Evolutionary conservation across 2,329 filamentous ascomycete species (phyloP).

Genomic region (Hymenoscyphus linearis): DNA sequence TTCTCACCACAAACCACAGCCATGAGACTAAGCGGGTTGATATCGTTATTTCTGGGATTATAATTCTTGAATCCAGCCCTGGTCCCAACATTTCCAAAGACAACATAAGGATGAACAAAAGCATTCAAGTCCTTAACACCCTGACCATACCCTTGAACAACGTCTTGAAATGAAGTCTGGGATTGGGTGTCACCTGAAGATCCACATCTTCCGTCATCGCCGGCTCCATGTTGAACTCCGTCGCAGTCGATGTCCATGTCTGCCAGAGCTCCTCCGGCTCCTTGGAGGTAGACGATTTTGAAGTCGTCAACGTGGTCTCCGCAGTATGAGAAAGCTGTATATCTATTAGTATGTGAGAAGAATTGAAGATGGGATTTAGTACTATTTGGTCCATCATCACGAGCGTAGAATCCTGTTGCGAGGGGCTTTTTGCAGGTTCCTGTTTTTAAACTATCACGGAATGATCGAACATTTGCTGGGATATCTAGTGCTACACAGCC

Average conservation of each 20-base stretch:
- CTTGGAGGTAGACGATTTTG: conserved; percentile 45
- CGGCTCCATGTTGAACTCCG: conserved; percentile 39
- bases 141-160: conserved; percentile 35
- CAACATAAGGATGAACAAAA: conserved; percentile 48
- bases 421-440: conserved; percentile 37
- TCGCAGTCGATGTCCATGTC: conserved; percentile 59
- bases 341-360: neutral
- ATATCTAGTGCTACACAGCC: conserved; percentile 25
- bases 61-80: conserved; percentile 35
- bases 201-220: conserved; percentile 41
- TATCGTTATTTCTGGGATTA: conserved; percentile 37
- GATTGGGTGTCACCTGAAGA: conserved; percentile 40
- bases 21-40: conserved; percentile 49
- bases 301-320: conserved; percentile 38
- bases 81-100: conserved; percentile 44
- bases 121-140: conserved; percentile 43
- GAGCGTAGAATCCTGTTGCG: conserved; percentile 38
- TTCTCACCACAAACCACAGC: conserved; percentile 48
- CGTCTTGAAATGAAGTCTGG: conserved; percentile 43
- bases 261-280: conserved; percentile 37
- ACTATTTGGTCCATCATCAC: conserved; percentile 35
- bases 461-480: conserved; percentile 37
- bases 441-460: conserved; percentile 38
- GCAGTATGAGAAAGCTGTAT: conserved; percentile 39
- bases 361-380: conserved; percentile 1